A percentile compares a stretch with the other conserved stretches of the same genome.
Evolutionary conservation across 345 rosid genomes (phyloP).

Genomic region (Draba incana): DNA sequence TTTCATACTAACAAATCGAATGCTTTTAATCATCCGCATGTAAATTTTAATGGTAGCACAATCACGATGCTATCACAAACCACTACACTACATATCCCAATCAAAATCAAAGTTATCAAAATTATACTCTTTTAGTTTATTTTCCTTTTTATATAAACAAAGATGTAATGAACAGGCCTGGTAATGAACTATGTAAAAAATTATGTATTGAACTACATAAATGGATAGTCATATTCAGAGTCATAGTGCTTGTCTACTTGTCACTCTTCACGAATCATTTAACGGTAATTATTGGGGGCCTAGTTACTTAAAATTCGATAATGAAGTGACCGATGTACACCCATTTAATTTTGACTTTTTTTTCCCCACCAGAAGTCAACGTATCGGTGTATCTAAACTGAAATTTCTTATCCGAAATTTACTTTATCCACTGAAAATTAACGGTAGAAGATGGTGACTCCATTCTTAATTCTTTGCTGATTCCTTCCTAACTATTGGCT

Average conservation of each 20-base stretch:
- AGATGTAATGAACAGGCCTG: too few relatives aligned
- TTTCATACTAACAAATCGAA: too few relatives aligned
- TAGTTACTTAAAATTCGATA: background rate
- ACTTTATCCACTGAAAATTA: constrained; percentile 11
- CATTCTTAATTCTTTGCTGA: constrained; percentile 23
- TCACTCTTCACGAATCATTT: constrained; percentile 26
- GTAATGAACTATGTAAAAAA: too few relatives aligned
- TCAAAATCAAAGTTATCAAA: too few relatives aligned
- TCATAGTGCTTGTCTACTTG: constrained; percentile 24
- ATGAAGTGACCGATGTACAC: constrained; percentile 2
- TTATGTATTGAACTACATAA: too few relatives aligned
- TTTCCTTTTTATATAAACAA: too few relatives aligned
- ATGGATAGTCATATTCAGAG: too few relatives aligned
- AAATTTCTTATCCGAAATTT: constrained; percentile 11
- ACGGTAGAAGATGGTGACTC: constrained; percentile 33
- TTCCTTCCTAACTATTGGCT: constrained; percentile 33
- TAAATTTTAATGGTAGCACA: too few relatives aligned
- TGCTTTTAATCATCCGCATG: too few relatives aligned
- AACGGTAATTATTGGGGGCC: constrained; percentile 20
- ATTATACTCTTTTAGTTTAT: too few relatives aligned
- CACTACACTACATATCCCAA: background rate
- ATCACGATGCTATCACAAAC: too few relatives aligned
- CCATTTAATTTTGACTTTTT: background rate
- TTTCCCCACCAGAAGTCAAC: constrained; percentile 12
- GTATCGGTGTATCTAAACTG: constrained; percentile 4